Percentiles rank a stretch among this genome's conserved stretches.
These are phyloP conservation scores for Ajuga reptans DNA, from an alignment of 305 asterid genomes.

Conservation along the genomic window DNA sequence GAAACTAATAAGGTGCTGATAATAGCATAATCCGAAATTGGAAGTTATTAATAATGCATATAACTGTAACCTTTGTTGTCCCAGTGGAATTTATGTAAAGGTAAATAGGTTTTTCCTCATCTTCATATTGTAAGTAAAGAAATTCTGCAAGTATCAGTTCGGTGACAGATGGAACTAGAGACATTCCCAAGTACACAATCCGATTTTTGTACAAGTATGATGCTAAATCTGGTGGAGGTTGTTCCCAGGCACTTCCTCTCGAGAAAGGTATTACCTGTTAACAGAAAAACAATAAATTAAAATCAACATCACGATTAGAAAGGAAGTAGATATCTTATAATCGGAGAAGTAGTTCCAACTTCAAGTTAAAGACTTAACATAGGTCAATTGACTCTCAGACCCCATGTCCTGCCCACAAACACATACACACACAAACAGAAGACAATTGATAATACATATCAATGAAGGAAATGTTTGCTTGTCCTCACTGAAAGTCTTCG, in stretches of 20 bases:
- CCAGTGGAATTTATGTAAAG: slow-evolving; percentile 90
- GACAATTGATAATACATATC: neutral
- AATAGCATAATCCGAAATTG: neutral
- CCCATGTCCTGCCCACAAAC: neutral
- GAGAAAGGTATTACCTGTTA: slow-evolving; percentile 84
- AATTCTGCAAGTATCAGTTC: slow-evolving; percentile 82
- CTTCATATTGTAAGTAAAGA: slow-evolving; percentile 80
- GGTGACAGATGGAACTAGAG: slow-evolving; percentile 84
- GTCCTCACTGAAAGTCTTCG: neutral
- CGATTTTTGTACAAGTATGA: slow-evolving; percentile 77
- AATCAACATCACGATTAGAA: neutral
- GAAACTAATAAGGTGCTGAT: slow-evolving; percentile 12
- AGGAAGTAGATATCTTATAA: neutral
- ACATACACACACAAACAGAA: too few species aligned
- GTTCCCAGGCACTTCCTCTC: slow-evolving; percentile 78
- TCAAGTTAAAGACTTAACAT: neutral
- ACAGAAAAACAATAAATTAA: slow-evolving; percentile 14
- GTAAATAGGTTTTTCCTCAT: slow-evolving; percentile 74
- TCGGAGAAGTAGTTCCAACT: neutral
- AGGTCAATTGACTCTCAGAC: neutral
- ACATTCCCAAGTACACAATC: slow-evolving; percentile 90
- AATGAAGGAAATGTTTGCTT: neutral
- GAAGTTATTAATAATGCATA: neutral
- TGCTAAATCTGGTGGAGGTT: slow-evolving; percentile 94
- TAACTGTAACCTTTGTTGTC: slow-evolving; percentile 71